Evolutionary conservation across 148 eudicot genomes (phyloP), one percentile per base, ranked within the genome.

Genomic region (Camellia granthamiana): DNA sequence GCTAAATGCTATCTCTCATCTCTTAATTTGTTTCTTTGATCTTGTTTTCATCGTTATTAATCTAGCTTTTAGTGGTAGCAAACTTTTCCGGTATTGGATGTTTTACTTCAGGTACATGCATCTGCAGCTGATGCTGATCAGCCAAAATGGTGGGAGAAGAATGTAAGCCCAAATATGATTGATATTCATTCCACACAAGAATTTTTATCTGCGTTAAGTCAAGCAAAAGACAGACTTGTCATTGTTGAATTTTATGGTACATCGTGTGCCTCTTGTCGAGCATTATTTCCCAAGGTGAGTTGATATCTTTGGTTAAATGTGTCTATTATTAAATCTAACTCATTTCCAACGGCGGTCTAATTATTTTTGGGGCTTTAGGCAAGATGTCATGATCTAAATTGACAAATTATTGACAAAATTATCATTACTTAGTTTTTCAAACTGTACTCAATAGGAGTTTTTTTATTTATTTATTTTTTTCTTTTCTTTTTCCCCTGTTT

Each of bases 211-310:
- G 92, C 93, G 71, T 84, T 93, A 79, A 90, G 90, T 82, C 86
- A 88, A 76, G 97, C 95, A 74, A 92, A 90, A 78, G 95, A 93
- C 76, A 88, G 77, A 77, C 82, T 91, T 77, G 95, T 93, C 69
- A 87, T 93, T 74, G 97, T 88, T 73, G 97, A 93, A 84, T 91
- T 93, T 75, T 93, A 91, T 85, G 97, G 95, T n/a, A 93, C 97
- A 42, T 93, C 95, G 95, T 93, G 97, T 89, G 97, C 95, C 81
- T 93, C 97, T 82, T 93, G 97, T 75, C 85, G 92, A 69, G 97
- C 97, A 79, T 83, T 93, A 79, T 93, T 93, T 82, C 97, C 97
- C 43, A 91, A 90, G 94, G 97, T 91, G 64, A 60, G 64, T 15
- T 16, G 7, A 15, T 60, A 60, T 18, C 21, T 15, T 59, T 8